Conservation (phyloP, 495 filamentous ascomycete genomes). For the Platismatia glauca region DNA sequence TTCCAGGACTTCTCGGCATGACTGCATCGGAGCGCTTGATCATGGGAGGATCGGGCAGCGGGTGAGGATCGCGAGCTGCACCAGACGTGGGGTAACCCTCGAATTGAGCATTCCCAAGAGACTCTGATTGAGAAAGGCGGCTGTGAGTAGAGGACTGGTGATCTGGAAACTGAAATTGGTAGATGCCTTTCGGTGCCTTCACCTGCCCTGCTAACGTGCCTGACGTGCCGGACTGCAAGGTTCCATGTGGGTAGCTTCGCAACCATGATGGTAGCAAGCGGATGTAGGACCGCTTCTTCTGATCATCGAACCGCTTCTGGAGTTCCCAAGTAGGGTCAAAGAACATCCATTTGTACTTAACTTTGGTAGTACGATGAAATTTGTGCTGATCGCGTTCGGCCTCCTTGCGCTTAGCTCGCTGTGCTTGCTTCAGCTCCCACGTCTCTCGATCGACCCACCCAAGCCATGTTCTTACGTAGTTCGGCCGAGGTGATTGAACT, state of each 20-base stretch:
- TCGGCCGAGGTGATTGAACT: background rate
- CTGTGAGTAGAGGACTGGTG: background rate
- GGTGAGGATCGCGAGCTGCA: too few relatives aligned
- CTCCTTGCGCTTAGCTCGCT: background rate
- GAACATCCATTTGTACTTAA: background rate
- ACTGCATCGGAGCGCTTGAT: background rate
- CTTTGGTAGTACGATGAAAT: background rate
- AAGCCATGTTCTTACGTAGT: background rate
- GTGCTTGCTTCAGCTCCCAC: background rate
- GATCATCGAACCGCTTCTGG: background rate
- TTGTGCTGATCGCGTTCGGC: background rate
- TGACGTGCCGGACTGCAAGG: background rate
- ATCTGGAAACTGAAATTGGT: background rate
- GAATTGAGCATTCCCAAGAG: background rate
- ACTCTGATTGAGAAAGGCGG: background rate
- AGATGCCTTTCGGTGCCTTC: background rate
- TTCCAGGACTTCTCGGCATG: background rate
- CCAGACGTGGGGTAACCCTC: background rate
- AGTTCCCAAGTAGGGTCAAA: background rate
- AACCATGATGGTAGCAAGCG: background rate
- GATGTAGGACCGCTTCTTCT: background rate
- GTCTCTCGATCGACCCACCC: background rate
- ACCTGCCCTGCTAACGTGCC: background rate
- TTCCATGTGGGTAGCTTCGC: slow-evolving; percentile 1
- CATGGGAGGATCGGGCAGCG: background rate